Evolutionary conservation across 176 grass and related monocot species (phyloP).

Genomic region (Oryza glaberrima): DNA sequence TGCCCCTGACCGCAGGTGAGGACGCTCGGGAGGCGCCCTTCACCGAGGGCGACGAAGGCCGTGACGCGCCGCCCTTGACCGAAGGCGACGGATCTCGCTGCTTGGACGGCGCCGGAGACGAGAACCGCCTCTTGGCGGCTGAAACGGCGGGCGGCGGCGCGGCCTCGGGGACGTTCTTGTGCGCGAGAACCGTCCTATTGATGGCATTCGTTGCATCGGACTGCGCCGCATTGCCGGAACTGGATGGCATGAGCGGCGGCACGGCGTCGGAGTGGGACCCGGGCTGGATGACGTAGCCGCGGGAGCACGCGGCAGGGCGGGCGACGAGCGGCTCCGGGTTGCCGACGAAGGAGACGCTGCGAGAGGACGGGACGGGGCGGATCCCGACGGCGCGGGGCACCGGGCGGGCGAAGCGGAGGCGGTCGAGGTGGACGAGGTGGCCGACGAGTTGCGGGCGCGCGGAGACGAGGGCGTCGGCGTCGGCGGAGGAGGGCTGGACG

Average conservation of each 20-base stretch:
- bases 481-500: slow-evolving; percentile 60
- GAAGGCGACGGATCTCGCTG: slow-evolving; percentile 53
- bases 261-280: slow-evolving; percentile 52
- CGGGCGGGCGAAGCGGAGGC: slow-evolving; percentile 67
- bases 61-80: slow-evolving; percentile 20
- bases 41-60: slow-evolving; percentile 40
- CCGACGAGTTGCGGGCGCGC: slow-evolving; percentile 72
- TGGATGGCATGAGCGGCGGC: slow-evolving; percentile 71
- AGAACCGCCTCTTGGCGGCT: slow-evolving; percentile 53
- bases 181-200: slow-evolving; percentile 46
- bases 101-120: slow-evolving; percentile 56
- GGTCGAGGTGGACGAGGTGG: slow-evolving; percentile 87
- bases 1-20: slow-evolving; percentile 45
- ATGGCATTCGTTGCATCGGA: neutral
- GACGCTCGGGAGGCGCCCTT: slow-evolving; percentile 40
- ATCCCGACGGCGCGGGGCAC: slow-evolving; percentile 79
- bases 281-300: slow-evolving; percentile 74
- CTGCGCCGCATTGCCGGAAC: slow-evolving; percentile 11
- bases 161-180: slow-evolving; percentile 51
- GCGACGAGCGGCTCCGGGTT: slow-evolving; percentile 67
- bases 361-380: slow-evolving; percentile 60
- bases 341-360: slow-evolving; percentile 51
- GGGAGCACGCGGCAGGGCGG: slow-evolving; percentile 38
- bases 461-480: slow-evolving; percentile 73
- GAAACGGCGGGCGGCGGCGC: slow-evolving; percentile 2